Percentiles rank a stretch among this genome's conserved stretches.
Conservation (phyloP, 352 stramenopile species). For the Pythium plurisporium region DNA sequence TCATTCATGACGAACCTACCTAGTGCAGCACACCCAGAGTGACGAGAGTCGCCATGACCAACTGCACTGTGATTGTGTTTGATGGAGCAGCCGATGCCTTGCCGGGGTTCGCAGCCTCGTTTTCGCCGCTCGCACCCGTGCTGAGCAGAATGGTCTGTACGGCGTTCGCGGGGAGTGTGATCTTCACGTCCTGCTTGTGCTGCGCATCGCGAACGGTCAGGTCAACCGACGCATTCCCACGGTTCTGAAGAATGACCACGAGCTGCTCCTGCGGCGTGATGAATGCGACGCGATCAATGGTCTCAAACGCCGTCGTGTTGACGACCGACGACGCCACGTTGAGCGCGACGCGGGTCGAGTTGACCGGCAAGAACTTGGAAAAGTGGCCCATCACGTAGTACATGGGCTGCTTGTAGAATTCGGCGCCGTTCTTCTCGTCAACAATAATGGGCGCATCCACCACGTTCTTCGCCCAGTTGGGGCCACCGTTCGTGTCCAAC, state of each 20-base stretch:
- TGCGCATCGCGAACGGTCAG: slow-evolving; percentile 2
- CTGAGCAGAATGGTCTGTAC: slow-evolving; percentile 14
- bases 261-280: slow-evolving; percentile 2
- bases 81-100: too few relatives aligned
- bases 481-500: slow-evolving; percentile 67
- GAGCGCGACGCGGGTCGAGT: slow-evolving; percentile 1
- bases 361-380: slow-evolving; percentile 54
- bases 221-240: background rate
- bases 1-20: too few relatives aligned
- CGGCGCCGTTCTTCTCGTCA: slow-evolving; percentile 38
- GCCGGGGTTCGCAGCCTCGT: too few relatives aligned
- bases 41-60: too few relatives aligned
- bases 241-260: slow-evolving; percentile 9
- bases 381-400: slow-evolving; percentile 81
- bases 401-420: slow-evolving; percentile 85
- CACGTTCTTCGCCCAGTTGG: slow-evolving; percentile 66
- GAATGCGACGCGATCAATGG: slow-evolving; percentile 12
- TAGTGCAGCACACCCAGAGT: too few relatives aligned
- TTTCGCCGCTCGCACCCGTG: too few relatives aligned
- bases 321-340: background rate
- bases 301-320: background rate
- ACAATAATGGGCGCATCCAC: slow-evolving; percentile 73
- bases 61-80: too few relatives aligned
- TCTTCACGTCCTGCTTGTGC: background rate
- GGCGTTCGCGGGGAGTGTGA: slow-evolving; percentile 4